phyloP scores from a whole-genome alignment of 352 stramenopile genomes.

The Pythium brassicae region DNA sequence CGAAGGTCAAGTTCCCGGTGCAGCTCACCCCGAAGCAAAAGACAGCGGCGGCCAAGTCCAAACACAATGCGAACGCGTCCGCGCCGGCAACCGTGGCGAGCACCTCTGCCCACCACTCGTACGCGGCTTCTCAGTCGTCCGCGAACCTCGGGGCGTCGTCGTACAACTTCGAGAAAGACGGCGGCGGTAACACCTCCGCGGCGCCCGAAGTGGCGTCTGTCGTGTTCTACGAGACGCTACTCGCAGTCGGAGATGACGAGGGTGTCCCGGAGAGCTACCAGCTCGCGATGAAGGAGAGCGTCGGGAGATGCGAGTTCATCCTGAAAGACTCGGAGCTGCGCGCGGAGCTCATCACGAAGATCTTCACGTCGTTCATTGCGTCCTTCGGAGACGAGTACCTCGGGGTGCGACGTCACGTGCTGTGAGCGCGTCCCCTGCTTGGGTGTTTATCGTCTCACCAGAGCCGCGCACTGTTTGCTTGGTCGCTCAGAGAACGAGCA shows the following conservation, averaged over 20 bases:
- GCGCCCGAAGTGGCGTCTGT: constrained; percentile 24
- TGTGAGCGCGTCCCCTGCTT: not conserved
- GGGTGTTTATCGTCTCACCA: not conserved
- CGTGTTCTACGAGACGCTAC: constrained; percentile 51
- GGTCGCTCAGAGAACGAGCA: constrained; percentile 43
- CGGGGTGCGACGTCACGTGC: constrained; percentile 23
- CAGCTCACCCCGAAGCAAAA: constrained; percentile 34
- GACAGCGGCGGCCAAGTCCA: constrained; percentile 28
- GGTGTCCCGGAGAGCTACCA: constrained; percentile 29
- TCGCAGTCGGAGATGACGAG: constrained; percentile 43
- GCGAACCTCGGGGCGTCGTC: constrained; percentile 20
- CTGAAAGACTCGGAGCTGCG: constrained; percentile 64
- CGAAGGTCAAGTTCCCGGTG: constrained; percentile 47
- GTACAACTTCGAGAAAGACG: constrained; percentile 48
- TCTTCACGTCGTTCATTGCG: constrained; percentile 54
- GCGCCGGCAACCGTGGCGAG: constrained; percentile 8
- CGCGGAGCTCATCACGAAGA: constrained; percentile 60
- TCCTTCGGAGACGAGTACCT: constrained; percentile 68
- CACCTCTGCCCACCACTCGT: not conserved
- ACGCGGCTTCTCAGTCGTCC: constrained; percentile 8
- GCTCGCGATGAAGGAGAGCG: constrained; percentile 32
- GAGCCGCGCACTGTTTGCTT: not conserved
- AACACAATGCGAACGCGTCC: constrained; percentile 14
- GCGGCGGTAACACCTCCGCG: constrained; percentile 4
- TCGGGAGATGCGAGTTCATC: constrained; percentile 56